Evolutionary conservation across 2,329 filamentous ascomycete genomes (phyloP), one percentile per base, ranked within the genome.

Genomic region (Fusarium nodosum): DNA sequence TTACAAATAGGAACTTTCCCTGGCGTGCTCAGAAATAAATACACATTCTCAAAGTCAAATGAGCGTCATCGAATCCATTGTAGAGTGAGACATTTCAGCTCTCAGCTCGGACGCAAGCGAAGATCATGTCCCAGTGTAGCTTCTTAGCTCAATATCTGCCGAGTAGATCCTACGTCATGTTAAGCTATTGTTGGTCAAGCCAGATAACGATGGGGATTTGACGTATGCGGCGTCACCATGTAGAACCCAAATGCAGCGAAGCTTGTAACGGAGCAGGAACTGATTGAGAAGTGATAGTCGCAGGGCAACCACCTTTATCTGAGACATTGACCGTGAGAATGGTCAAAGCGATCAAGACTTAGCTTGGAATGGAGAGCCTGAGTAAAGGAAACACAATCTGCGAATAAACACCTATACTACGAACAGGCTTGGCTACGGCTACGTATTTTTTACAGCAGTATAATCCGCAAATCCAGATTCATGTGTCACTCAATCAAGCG

Each of bases 151-250:
- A 11, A 15, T 18, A 34, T 64, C 50, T 50, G 18, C 59, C 59
- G 51, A 64, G 59, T 11, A 33, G 38, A 64, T 64, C 20, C n/a
- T 20, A 64, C 60, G 60, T 64, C 60, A 64, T 58, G 10, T 10
- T 2, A 2, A 22, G 18, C 13, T 20, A 20, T 11, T 12, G 33
- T 52, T 52, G 48, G 48, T 41, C n/a, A 18, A 33, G 24, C 16
- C 18, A n/a, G n/a, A 30, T 7, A 20, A 20, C 9, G 2, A 20
- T 28, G 26, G 22, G 1, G 2, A n/a, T 45, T 46, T 64, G 60
- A 64, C 59, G 60, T 64, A 64, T 41, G 51, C 33, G 60, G 51
- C 60, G 33, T 30, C 13, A 5, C 26, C 11, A 5, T 34, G 18
- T 58, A n/a, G 10, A 56, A 12, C 59, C 38, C 39, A 36, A 46